These are phyloP conservation scores for Breynia disticha DNA, from an alignment of 441 rosid species.

Conservation along the genomic window DNA sequence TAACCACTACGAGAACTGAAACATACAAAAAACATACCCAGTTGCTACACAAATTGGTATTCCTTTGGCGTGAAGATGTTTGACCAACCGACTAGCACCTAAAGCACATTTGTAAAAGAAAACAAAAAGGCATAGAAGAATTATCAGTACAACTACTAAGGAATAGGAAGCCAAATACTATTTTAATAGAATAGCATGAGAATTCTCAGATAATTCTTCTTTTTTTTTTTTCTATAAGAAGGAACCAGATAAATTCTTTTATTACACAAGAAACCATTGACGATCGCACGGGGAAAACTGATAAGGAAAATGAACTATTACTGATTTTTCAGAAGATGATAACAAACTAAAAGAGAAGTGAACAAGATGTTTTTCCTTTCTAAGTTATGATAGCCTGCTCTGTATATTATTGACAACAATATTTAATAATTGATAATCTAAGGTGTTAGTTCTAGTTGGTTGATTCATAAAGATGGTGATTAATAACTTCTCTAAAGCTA, in stretches of 20 bases:
- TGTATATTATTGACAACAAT: too few species aligned
- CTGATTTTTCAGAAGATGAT: too few species aligned
- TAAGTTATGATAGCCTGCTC: too few species aligned
- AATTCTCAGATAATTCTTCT: neutral
- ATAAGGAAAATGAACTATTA: too few species aligned
- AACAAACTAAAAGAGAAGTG: too few species aligned
- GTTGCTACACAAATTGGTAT: slow-evolving; percentile 76
- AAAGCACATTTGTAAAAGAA: slow-evolving; percentile 1
- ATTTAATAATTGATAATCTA: too few species aligned
- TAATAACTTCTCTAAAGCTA: too few species aligned
- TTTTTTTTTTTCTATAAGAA: neutral
- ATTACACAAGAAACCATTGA: neutral
- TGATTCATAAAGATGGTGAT: too few species aligned
- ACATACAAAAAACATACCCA: slow-evolving; percentile 43
- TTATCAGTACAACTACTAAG: neutral
- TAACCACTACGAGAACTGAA: slow-evolving; percentile 2
- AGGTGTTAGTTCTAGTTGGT: too few species aligned
- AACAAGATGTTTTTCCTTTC: too few species aligned
- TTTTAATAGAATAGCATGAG: neutral
- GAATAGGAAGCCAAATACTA: too few species aligned
- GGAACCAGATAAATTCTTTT: neutral
- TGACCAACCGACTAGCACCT: slow-evolving; percentile 74
- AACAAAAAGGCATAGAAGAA: neutral
- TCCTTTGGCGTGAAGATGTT: slow-evolving; percentile 74
- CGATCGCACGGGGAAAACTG: neutral